These are phyloP conservation scores for Phytophthora europaea DNA, from an alignment of 352 stramenopile genomes.

Conservation along the genomic window DNA sequence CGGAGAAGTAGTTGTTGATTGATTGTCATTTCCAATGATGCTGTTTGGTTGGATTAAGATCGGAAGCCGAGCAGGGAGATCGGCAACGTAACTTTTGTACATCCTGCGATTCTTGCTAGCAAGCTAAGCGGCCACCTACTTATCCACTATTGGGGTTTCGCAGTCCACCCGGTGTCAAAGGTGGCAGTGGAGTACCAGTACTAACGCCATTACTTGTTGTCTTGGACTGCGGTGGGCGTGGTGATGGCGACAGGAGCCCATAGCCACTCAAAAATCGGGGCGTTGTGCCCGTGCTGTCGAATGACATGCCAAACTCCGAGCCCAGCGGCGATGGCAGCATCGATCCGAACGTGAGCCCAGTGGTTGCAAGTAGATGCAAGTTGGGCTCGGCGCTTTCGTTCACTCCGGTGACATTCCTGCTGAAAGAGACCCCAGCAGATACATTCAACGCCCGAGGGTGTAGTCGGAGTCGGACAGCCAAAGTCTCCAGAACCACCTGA, in stretches of 20 bases:
- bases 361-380: slow-evolving; percentile 38
- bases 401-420: slow-evolving; percentile 10
- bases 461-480: slow-evolving; percentile 34
- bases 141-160: slow-evolving; percentile 15
- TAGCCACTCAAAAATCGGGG: slow-evolving; percentile 25
- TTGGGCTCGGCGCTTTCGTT: slow-evolving; percentile 32
- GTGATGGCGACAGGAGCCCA: slow-evolving; percentile 31
- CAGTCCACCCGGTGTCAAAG: slow-evolving; percentile 19
- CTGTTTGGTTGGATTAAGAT: slow-evolving; percentile 2
- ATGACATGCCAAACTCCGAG: slow-evolving; percentile 19
- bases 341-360: slow-evolving; percentile 35
- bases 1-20: slow-evolving; percentile 3
- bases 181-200: slow-evolving; percentile 7
- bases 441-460: slow-evolving; percentile 36
- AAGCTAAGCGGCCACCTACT: background rate
- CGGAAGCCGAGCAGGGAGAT: background rate
- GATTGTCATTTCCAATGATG: slow-evolving; percentile 15
- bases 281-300: slow-evolving; percentile 27
- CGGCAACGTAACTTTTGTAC: slow-evolving; percentile 22
- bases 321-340: slow-evolving; percentile 36
- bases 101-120: slow-evolving; percentile 5
- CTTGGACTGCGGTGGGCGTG: slow-evolving; percentile 19
- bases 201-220: slow-evolving; percentile 2
- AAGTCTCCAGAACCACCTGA: slow-evolving; percentile 39
- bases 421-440: slow-evolving; percentile 41